phyloP scores from a whole-genome alignment of 257 asterid species.

The Fraxinus cuspidata region DNA sequence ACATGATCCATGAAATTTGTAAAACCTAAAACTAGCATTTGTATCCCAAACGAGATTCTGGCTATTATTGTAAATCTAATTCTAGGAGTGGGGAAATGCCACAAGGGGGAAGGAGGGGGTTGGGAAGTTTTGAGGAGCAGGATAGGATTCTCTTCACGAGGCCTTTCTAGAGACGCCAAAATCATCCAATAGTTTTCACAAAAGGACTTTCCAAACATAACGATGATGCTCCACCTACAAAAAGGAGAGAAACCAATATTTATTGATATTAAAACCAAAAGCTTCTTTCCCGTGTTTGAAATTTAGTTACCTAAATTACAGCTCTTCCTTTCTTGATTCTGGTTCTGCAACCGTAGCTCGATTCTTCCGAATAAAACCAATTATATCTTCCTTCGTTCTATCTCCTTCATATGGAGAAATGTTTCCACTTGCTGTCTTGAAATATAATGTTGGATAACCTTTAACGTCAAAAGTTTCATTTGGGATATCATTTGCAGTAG shows the following conservation, averaged over 20 bases:
- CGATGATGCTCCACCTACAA: neutral
- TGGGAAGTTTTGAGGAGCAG: neutral
- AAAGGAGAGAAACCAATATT: neutral
- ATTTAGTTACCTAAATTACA: slow-evolving; percentile 41
- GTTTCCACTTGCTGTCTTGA: slow-evolving; percentile 71
- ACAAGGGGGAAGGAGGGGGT: neutral
- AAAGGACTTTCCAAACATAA: neutral
- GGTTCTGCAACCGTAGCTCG: slow-evolving; percentile 43
- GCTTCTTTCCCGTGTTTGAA: neutral
- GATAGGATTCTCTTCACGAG: neutral
- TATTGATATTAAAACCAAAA: neutral
- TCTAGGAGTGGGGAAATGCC: neutral
- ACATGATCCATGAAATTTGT: neutral
- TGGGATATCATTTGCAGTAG: slow-evolving; percentile 75
- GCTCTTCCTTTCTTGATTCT: slow-evolving; percentile 66
- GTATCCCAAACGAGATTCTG: neutral
- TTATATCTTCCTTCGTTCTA: slow-evolving; percentile 67
- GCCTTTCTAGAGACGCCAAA: neutral
- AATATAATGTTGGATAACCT: slow-evolving; percentile 88
- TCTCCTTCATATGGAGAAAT: slow-evolving; percentile 60
- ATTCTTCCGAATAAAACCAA: slow-evolving; percentile 69
- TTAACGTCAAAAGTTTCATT: slow-evolving; percentile 59
- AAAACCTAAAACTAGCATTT: neutral
- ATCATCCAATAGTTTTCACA: neutral
- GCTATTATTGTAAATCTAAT: neutral